These are phyloP conservation scores for Neurospora sp. DNA, from an alignment of 495 filamentous ascomycete species.

Conservation along the genomic window DNA sequence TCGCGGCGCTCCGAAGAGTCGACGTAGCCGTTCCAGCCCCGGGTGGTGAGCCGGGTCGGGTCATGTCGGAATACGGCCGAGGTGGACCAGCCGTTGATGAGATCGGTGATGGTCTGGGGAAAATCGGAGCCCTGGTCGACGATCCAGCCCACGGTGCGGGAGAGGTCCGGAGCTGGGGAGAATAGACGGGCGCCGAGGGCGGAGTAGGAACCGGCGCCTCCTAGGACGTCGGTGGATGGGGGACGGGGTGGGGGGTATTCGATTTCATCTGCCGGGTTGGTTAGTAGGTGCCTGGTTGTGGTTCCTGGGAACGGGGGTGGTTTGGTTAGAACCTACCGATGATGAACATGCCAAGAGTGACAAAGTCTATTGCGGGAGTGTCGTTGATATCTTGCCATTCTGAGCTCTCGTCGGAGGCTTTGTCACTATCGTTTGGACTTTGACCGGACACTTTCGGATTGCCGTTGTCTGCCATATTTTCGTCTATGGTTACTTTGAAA, in stretches of 20 bases:
- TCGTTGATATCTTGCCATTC: background rate
- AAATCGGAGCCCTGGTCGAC: constrained; percentile 87
- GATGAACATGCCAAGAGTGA: constrained; percentile 92
- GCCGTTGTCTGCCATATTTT: background rate
- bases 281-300: constrained; percentile 5
- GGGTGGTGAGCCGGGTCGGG: constrained; percentile 63
- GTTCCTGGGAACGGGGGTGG: background rate
- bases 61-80: constrained; percentile 57
- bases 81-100: constrained; percentile 64
- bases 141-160: constrained; percentile 69
- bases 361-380: constrained; percentile 52
- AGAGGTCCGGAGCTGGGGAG: constrained; percentile 47
- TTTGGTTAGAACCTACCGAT: constrained; percentile 50
- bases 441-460: background rate
- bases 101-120: constrained; percentile 49
- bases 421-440: background rate
- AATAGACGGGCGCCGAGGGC: constrained; percentile 84
- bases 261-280: constrained; percentile 65
- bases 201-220: constrained; percentile 79
- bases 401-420: background rate
- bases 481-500: background rate
- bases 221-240: constrained; percentile 60
- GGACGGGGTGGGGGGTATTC: constrained; percentile 57
- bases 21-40: constrained; percentile 84
- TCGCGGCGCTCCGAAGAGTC: constrained; percentile 41